A percentile compares a stretch with the other conserved stretches of the same genome.
Evolutionary conservation across 2,329 filamentous ascomycete genomes (phyloP).

Genomic region (Apiospora marii): DNA sequence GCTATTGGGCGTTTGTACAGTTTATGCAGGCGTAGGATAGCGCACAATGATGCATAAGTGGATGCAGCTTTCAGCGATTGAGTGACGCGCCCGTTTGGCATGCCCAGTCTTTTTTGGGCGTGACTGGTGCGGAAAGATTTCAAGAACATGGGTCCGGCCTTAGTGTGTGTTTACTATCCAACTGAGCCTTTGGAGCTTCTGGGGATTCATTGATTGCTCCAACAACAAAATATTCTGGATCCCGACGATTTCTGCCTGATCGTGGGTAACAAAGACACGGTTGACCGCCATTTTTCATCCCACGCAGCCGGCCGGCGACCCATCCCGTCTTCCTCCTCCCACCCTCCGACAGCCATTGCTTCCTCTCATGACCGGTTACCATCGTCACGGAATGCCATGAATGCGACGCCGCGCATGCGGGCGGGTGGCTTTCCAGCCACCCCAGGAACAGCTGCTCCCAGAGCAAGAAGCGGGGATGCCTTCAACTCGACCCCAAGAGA

Average conservation of each 20-base stretch:
- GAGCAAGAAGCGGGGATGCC: slow-evolving; percentile 42
- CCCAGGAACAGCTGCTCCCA: slow-evolving; percentile 60
- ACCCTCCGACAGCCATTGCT: slow-evolving; percentile 9
- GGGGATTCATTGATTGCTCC: slow-evolving; percentile 17
- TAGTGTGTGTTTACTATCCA: slow-evolving; percentile 20
- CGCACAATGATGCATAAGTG: slow-evolving; percentile 10
- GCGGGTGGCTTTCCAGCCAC: slow-evolving; percentile 84
- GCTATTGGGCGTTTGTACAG: background rate
- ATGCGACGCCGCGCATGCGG: slow-evolving; percentile 81
- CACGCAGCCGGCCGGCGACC: background rate
- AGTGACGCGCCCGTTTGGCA: slow-evolving; percentile 15
- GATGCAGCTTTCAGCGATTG: slow-evolving; percentile 4
- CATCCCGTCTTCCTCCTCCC: background rate
- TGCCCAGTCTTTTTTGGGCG: background rate
- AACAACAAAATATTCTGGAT: slow-evolving; percentile 21
- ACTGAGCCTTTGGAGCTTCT: slow-evolving; percentile 12
- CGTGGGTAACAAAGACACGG: slow-evolving; percentile 1
- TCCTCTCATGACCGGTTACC: slow-evolving; percentile 34
- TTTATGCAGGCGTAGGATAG: background rate
- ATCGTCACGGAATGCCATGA: slow-evolving; percentile 73
- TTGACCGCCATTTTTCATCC: background rate
- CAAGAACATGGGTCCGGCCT: background rate
- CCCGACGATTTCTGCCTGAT: slow-evolving; percentile 19
- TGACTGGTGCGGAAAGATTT: slow-evolving; percentile 20
- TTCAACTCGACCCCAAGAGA: slow-evolving; percentile 35